Base-by-base conservation (phyloP, 352 stramenopile species). In the Nothophytophthora sp. region DNA sequence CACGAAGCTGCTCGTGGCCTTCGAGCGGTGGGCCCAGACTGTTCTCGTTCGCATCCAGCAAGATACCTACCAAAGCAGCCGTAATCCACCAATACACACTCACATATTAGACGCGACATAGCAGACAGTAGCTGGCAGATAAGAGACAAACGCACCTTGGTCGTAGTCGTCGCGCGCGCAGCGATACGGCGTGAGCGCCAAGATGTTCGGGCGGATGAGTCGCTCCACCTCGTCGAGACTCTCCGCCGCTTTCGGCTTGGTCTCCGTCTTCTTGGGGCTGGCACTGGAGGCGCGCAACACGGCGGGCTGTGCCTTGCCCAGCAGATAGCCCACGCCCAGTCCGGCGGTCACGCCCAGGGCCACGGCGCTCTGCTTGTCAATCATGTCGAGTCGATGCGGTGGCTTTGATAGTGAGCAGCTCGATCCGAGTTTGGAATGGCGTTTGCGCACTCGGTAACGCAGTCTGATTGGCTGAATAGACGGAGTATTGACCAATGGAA, bases 41-140 rank as follows among this genome's bases (percentile, higher is more conserved):
- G 76, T 99, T 99, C 76, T 99, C 97, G 54, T 99, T 99, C 40
- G 96, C 97, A 73, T 99, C 97, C 52, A 99, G 77, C 23, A 99
- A 66, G 45, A 99, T 92, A 19, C 96, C 95, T 92, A 37, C 6
- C 9, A 30, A 2, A 29, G 53, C 4, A 11, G 20, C 32, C 50
- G 6, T n/a, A n/a, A n/a, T n/a, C n/a, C n/a, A n/a, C n/a, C n/a
- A n/a, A n/a, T n/a, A n/a, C n/a, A n/a, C n/a, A n/a, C n/a, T n/a
- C n/a, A n/a, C n/a, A n/a, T n/a, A n/a, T n/a, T n/a, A n/a, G n/a
- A n/a, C n/a, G n/a, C n/a, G n/a, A n/a, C n/a, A n/a, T n/a, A n/a
- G n/a, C n/a, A n/a, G n/a, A n/a, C n/a, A n/a, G n/a, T n/a, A n/a
- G n/a, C n/a, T n/a, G n/a, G n/a, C n/a, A n/a, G n/a, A n/a, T n/a